Evolutionary conservation across 2,329 filamentous ascomycete species (phyloP).

Genomic region (Colletotrichum godetiae): DNA sequence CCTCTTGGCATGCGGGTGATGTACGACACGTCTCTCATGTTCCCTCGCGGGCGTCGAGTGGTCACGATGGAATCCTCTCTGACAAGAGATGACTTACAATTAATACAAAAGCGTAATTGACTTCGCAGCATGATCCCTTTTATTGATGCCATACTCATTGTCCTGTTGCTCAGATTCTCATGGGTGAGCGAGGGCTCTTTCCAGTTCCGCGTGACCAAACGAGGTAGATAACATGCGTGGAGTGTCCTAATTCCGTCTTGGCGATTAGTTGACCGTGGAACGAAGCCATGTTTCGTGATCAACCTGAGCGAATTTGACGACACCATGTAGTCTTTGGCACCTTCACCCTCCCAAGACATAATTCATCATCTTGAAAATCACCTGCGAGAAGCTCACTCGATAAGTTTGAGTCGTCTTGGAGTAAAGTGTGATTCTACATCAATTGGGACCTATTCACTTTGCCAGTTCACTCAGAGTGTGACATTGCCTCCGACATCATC

Average conservation of each 20-base stretch:
- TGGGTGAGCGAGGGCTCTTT: too few relatives aligned
- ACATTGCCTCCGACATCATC: too few relatives aligned
- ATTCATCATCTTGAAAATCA: too few relatives aligned
- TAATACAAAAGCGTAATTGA: not conserved
- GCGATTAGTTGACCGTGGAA: not conserved
- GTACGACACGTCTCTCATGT: not conserved
- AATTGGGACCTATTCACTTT: fast-evolving
- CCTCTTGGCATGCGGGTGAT: conserved; percentile 6
- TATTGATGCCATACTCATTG: fast-evolving
- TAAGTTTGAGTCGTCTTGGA: too few relatives aligned
- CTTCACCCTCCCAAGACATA: too few relatives aligned
- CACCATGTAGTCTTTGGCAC: fast-evolving
- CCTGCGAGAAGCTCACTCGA: too few relatives aligned
- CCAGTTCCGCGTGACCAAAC: too few relatives aligned
- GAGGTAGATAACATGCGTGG: too few relatives aligned
- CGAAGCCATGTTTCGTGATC: not conserved
- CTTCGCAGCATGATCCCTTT: not conserved
- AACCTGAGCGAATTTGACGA: too few relatives aligned
- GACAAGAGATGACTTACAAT: not conserved
- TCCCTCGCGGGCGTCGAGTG: not conserved
- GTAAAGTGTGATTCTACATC: too few relatives aligned
- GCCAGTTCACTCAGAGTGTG: too few relatives aligned
- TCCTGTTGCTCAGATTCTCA: fast-evolving
- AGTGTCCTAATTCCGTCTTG: too few relatives aligned
- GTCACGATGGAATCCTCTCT: not conserved